A percentile compares a stretch with the other conserved stretches of the same genome.
Evolutionary conservation across 2,329 filamentous ascomycete species (phyloP).

Genomic region (Phyllosticta ampelicida): DNA sequence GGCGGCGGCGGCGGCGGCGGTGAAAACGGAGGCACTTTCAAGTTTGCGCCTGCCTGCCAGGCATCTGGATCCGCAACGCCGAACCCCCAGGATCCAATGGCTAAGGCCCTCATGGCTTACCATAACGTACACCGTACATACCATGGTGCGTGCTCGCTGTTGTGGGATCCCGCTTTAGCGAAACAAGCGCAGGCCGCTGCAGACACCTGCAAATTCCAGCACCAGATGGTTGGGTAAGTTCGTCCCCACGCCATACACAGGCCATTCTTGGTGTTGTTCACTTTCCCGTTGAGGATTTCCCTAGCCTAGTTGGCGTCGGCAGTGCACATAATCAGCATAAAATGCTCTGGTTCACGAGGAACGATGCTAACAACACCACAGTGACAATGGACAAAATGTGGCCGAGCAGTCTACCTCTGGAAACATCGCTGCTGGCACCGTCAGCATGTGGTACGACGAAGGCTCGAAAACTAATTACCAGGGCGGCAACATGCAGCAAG

Average conservation of each 20-base stretch:
- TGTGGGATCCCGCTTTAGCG: background rate
- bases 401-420: background rate
- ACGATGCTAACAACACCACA: background rate
- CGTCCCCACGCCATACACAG: background rate
- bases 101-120: background rate
- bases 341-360: too few relatives aligned
- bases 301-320: background rate
- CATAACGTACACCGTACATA: background rate
- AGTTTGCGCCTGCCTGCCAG: background rate
- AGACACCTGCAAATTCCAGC: background rate
- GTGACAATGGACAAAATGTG: background rate
- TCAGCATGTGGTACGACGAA: background rate
- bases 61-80: background rate
- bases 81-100: background rate
- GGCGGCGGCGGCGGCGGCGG: too few relatives aligned
- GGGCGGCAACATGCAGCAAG: background rate
- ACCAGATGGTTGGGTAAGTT: background rate
- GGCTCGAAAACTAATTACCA: background rate
- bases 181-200: background rate
- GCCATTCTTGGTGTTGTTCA: background rate
- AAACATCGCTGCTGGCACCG: background rate
- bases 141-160: background rate
- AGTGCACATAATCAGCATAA: too few relatives aligned
- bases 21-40: background rate
- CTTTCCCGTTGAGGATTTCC: background rate